Evolutionary conservation across 164 flowering plant genomes (phyloP), one percentile per base, ranked within the genome.

Genomic region (Dillenia turbinata): DNA sequence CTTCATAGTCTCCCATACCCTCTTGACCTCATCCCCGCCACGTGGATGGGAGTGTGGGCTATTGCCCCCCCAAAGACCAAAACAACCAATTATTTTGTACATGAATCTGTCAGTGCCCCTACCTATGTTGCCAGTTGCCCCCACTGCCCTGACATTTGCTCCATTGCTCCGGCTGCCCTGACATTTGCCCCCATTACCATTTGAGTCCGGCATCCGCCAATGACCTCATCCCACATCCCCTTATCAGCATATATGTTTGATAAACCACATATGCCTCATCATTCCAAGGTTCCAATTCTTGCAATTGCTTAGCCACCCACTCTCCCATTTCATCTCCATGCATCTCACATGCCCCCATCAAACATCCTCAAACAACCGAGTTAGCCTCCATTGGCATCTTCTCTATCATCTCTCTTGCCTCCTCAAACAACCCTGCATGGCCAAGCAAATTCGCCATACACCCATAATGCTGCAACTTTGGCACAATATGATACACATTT

Each of bases 371-470:
- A 33, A 83, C 62, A 5, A 75, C 74, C 3, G 73, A 66, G 68
- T 85, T 83, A 1, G 84, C 63, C 51, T 68, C 64, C 83, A 84
- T 70, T 15, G 95, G 88, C 89, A 88, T 86, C 60, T 55, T 57
- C 46, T 80, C 79, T 15, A 84, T 71, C 80, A 83, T 60, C 44
- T 61, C 63, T 54, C 67, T 77, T 0, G 95, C 91, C 67, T 84
- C 86, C 24, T 79, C 78, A 6, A 88, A 62, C 77, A 75, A 14
- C 62, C 91, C 90, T 6, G 81, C 84, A 17, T 86, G 71, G 3
- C 87, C 87, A 49, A 84, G 78, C 60, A 88, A 73, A 77, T 88
- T 90, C 10, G 76, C 89, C 87, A 88, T 78, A 78, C 94, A 85
- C 15, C 94, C 89, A 62, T 79, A 88, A 47, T 88, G 94, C 47